Evolutionary conservation across 208 protist species (phyloP).

Genomic region (Acanthamoeba lenticulata): DNA sequence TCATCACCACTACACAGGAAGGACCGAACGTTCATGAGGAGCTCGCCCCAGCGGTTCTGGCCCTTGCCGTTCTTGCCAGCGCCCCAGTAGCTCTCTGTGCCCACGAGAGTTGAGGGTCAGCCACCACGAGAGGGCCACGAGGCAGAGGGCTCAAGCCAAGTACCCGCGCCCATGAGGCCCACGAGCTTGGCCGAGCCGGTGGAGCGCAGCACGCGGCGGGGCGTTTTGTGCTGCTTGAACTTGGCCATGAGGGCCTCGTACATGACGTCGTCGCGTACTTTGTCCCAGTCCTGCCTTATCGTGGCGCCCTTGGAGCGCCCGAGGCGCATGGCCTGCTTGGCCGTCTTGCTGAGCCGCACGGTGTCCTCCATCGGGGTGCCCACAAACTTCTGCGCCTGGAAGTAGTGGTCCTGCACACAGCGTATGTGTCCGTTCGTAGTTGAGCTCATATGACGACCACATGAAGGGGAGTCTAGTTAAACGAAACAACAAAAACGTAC

Average conservation of each 20-base stretch:
- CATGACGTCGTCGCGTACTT: neutral
- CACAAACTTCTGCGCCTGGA: neutral
- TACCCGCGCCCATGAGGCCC: neutral
- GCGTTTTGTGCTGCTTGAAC: neutral
- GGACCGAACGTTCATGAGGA: neutral
- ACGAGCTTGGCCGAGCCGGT: neutral
- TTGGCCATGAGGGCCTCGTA: conserved; percentile 15
- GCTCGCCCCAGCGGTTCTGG: neutral
- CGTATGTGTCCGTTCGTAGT: neutral
- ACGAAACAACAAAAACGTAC: neutral
- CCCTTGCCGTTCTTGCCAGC: neutral
- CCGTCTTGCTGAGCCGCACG: neutral
- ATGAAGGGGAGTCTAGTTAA: neutral
- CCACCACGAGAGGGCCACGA: neutral
- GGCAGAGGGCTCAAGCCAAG: neutral
- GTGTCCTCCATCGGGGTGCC: neutral
- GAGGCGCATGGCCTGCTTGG: neutral
- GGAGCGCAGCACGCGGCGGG: neutral
- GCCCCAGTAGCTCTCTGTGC: neutral
- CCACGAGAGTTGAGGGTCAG: neutral
- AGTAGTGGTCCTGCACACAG: conserved; percentile 23
- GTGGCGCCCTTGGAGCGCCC: neutral
- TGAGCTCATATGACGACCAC: too few species aligned
- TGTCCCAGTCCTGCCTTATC: neutral
- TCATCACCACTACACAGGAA: neutral